Percentiles rank a stretch among this genome's conserved stretches.
Evolutionary conservation across 768 basidiomycete species (phyloP).

Genomic region (Austroboletus eburneus): DNA sequence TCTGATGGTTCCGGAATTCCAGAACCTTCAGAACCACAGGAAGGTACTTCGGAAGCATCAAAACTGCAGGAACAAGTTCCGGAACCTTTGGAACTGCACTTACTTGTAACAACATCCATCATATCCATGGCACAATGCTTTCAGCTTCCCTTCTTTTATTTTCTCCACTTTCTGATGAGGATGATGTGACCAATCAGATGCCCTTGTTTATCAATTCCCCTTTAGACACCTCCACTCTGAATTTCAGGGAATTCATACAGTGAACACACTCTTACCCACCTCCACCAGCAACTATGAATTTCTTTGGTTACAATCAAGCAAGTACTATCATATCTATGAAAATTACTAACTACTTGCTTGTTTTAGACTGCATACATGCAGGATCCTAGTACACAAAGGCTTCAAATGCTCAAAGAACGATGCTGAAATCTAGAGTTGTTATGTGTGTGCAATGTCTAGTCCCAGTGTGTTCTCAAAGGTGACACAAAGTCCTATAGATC

Average conservation of each 20-base stretch:
- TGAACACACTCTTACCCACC: not conserved
- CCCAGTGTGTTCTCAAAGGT: too few relatives aligned
- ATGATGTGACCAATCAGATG: not conserved
- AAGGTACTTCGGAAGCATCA: too few relatives aligned
- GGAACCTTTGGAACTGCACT: too few relatives aligned
- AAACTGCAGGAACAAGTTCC: too few relatives aligned
- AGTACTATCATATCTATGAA: not conserved
- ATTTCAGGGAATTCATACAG: not conserved
- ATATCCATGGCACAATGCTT: too few relatives aligned
- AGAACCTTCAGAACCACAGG: too few relatives aligned
- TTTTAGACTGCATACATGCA: conserved; percentile 7
- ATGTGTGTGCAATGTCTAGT: too few relatives aligned
- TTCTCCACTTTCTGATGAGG: not conserved
- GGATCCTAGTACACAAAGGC: not conserved
- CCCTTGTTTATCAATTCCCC: too few relatives aligned
- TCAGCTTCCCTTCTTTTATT: not conserved
- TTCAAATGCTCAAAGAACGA: not conserved
- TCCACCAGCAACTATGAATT: not conserved
- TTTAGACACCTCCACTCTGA: not conserved
- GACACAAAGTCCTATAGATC: too few relatives aligned
- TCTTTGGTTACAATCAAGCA: not conserved
- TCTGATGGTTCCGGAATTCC: too few relatives aligned
- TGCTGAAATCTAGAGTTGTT: not conserved
- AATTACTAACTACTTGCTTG: not conserved
- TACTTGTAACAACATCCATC: too few relatives aligned